phyloP scores from a whole-genome alignment of 2,329 filamentous ascomycete species.

The Coleophoma crateriformis region DNA sequence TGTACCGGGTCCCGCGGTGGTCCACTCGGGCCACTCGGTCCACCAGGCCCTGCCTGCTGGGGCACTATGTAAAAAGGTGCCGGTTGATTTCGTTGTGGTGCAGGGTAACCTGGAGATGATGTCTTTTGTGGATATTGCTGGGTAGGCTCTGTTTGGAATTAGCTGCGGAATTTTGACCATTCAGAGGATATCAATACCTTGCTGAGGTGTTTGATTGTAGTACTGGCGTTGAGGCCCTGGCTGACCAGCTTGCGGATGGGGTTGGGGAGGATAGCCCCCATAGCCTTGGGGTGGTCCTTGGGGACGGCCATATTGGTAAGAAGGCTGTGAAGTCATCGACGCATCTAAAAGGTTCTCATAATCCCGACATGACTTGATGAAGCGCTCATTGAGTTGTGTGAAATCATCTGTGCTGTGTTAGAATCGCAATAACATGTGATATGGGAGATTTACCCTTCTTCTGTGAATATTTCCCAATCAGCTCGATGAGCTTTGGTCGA shows the following conservation, averaged over 20 bases:
- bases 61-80: constrained; percentile 60
- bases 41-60: constrained; percentile 11
- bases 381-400: constrained; percentile 97
- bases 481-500: constrained; percentile 90
- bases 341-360: constrained; percentile 94
- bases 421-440: constrained; percentile 7
- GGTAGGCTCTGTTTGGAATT: constrained; percentile 12
- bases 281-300: constrained; percentile 28
- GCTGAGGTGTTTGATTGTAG: constrained; percentile 54
- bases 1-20: constrained; percentile 47
- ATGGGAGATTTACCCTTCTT: constrained; percentile 70
- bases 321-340: constrained; percentile 87
- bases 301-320: constrained; percentile 60
- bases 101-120: constrained; percentile 48
- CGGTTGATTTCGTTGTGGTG: constrained; percentile 45
- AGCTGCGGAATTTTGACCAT: no score
- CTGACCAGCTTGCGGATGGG: constrained; percentile 29
- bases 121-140: constrained; percentile 42
- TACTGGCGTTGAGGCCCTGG: constrained; percentile 59
- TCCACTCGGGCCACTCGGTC: background rate
- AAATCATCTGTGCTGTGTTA: constrained; percentile 72
- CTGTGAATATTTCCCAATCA: constrained; percentile 98
- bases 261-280: constrained; percentile 26
- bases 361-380: constrained; percentile 95
- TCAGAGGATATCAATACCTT: constrained; percentile 15